A percentile compares a stretch with the other conserved stretches of the same genome.
These are phyloP conservation scores for Malus hybrid DNA, from an alignment of 331 rosid species.

Conservation along the genomic window DNA sequence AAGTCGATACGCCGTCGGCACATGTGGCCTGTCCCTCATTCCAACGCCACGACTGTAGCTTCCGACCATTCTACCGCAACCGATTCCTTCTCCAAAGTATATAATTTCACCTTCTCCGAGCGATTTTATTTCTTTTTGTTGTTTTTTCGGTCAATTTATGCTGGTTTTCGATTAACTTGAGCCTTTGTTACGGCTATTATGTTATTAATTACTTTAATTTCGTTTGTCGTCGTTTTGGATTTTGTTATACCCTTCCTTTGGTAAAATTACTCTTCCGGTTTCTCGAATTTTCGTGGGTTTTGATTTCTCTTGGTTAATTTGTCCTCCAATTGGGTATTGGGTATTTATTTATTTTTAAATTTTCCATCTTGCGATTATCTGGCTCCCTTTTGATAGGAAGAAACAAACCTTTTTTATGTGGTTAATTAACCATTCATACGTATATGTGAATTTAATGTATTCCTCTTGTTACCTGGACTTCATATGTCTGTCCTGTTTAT, in stretches of 20 bases:
- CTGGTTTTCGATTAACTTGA: not conserved
- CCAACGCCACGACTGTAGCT: slow-evolving; percentile 83
- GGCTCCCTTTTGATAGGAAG: not conserved
- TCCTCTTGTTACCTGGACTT: not conserved
- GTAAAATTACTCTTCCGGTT: not conserved
- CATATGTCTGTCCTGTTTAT: not conserved
- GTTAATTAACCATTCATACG: not conserved
- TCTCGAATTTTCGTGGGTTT: not conserved
- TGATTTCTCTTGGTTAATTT: not conserved
- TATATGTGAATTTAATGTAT: not conserved
- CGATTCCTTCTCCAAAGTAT: slow-evolving; percentile 53
- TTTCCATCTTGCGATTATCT: not conserved
- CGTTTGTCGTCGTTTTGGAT: not conserved
- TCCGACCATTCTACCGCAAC: slow-evolving; percentile 46
- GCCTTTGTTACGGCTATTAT: not conserved
- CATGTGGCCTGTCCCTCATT: slow-evolving; percentile 94
- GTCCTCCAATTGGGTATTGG: not conserved
- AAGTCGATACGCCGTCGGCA: slow-evolving; percentile 84
- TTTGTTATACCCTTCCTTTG: not conserved
- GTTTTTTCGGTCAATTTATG: not conserved
- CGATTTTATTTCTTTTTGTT: not conserved
- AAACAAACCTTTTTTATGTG: not conserved
- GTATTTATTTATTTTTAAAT: not conserved
- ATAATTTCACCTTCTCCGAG: not conserved
- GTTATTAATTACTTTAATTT: not conserved